Evolutionary conservation across 176 grass and related monocot genomes (phyloP), one percentile per base, ranked within the genome.

Genomic region (Elaeis guineensis): DNA sequence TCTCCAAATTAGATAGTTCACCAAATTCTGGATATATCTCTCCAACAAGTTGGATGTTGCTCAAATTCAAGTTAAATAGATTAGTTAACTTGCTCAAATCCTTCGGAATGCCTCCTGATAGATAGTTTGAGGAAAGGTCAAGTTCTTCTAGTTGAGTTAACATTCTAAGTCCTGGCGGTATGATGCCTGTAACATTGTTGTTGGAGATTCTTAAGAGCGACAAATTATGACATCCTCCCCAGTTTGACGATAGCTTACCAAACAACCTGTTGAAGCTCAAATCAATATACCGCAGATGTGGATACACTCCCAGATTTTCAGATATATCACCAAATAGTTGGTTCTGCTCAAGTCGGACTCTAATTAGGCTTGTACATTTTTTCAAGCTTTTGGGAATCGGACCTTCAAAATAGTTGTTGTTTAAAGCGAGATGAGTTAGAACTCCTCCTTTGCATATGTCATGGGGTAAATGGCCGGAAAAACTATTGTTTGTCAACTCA

Each of bases 261-360:
- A 3, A 23, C 5, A 77, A 1, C 0, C 8, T 30, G 7, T 77
- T 79, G 3, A 50, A 79, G 1, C 0, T n/a, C 5, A 72, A 35
- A 0, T 4, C 5, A 0, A 61, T 15, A 0, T 5, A 49, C 1
- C 1, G 3, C 0, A 79, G 55, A 0, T 32, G 17, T 25, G 55
- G 69, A 24, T 79, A 72, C 7, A 67, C 21, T 5, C 62, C 77
- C 50, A 79, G 71, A 3, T 62, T 17, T 14, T 78, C 0, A 2
- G 77, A 79, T n/a, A 79, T 72, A 32, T 79, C 77, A 3, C 69
- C 69, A 1, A 20, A 49, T 0, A 79, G 2, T 5, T 72, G 17
- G 16, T 67, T 79, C 0, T 1, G 0, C 0, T 0, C 15, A 8
- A 72, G 17, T 0, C 1, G 0, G 3, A 72, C 1, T 5, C 4